Percentiles rank a stretch among this genome's conserved stretches.
phyloP scores from a whole-genome alignment of 441 rosid species.

The Gossypium lobatum region DNA sequence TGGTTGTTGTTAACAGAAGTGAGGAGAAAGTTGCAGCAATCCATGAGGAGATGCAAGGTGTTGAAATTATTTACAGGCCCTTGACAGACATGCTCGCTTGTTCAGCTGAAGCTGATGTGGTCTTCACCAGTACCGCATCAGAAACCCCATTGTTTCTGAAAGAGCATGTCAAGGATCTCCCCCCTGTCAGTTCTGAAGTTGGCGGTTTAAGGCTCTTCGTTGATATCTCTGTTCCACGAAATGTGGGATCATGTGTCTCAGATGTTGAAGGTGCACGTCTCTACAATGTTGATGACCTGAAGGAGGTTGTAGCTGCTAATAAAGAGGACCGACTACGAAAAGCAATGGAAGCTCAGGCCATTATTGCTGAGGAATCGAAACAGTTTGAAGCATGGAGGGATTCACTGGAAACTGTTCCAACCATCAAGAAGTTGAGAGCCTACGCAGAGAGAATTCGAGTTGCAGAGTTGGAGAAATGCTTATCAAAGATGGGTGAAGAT shows the following conservation, averaged over 20 bases:
- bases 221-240: constrained; percentile 92
- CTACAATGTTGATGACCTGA: constrained; percentile 91
- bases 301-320: constrained; percentile 94
- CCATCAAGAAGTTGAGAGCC: constrained; percentile 86
- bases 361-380: constrained; percentile 69
- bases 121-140: constrained; percentile 91
- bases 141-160: constrained; percentile 64
- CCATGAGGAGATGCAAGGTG: constrained; percentile 55
- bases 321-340: constrained; percentile 82
- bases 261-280: constrained; percentile 51
- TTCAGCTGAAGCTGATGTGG: constrained; percentile 79
- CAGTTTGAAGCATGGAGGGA: constrained; percentile 94
- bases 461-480: constrained; percentile 68
- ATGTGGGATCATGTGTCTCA: constrained; percentile 72
- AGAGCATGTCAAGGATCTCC: constrained; percentile 57
- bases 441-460: constrained; percentile 69
- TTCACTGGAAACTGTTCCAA: constrained; percentile 87
- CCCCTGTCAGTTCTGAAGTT: constrained; percentile 45
- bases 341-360: constrained; percentile 88
- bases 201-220: constrained; percentile 62
- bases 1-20: constrained; percentile 77
- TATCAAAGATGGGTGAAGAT: constrained; percentile 73
- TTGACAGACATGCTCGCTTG: constrained; percentile 56
- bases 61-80: constrained; percentile 64
- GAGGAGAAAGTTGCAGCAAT: constrained; percentile 76